phyloP scores from a whole-genome alignment of 345 rosid genomes.

The Brassica incana region DNA sequence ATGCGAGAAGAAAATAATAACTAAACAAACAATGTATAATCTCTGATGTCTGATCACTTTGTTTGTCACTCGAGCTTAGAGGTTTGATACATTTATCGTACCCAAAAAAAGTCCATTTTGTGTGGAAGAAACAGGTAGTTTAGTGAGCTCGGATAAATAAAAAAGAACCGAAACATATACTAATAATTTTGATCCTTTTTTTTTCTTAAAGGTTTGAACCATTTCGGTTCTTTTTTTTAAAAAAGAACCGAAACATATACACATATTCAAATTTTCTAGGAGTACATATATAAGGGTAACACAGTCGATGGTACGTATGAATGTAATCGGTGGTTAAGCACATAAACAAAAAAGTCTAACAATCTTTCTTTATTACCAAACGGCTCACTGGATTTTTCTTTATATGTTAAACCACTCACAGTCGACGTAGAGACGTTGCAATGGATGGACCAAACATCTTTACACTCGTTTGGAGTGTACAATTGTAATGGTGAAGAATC shows the following conservation, averaged over 20 bases:
- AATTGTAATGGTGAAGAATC: no score
- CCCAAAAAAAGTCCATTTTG: no score
- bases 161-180: background rate
- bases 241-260: no score
- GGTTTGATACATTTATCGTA: background rate
- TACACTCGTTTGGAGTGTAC: background rate
- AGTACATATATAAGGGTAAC: background rate
- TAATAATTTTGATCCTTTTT: background rate
- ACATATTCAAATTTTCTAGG: background rate
- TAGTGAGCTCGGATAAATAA: background rate
- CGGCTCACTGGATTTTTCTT: background rate
- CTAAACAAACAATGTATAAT: background rate
- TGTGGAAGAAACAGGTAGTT: background rate
- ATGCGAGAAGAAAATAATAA: background rate
- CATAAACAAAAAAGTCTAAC: background rate
- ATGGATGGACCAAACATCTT: background rate
- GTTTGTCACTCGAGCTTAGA: background rate
- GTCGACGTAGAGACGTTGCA: background rate
- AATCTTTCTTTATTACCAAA: slow-evolving; percentile 4
- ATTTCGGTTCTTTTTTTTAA: no score
- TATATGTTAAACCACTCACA: background rate
- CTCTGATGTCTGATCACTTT: background rate
- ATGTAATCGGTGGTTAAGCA: background rate
- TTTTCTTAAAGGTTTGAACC: background rate
- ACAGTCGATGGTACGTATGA: background rate